Evolutionary conservation across 164 flowering plant species (phyloP), one percentile per base, ranked within the genome.

Genomic region (Kalanchoe fedtschenkoi): DNA sequence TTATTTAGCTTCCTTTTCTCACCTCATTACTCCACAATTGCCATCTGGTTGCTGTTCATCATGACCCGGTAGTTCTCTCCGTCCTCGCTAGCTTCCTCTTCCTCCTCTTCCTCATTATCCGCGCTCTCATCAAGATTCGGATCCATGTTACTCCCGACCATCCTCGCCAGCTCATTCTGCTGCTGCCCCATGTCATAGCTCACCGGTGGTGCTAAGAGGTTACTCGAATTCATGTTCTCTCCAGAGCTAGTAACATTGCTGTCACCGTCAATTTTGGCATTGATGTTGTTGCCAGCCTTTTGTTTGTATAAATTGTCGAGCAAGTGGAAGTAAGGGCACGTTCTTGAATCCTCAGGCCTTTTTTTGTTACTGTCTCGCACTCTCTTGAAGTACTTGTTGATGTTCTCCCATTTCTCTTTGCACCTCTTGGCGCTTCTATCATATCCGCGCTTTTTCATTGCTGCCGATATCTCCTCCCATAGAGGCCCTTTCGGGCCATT

Each of bases 351-450:
- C 34, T 69, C 78, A 9, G 81, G 78, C 61, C 84, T 69, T 63
- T 61, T 78, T 74, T 78, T 83, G 58, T 74, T 79, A 72, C 78
- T 83, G 2, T 81, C 87, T 60, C 76, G 81, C 11, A 85, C 80
- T 61, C 73, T 83, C 73, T 72, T 85, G 74, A 69, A 85, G 76
- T 85, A 85, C 70, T 85, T 85, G 79, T 85, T 85, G 54, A 85
- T 85, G 61, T 85, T 85, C 65, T 84, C 89, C 89, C 89, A 82
- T 65, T 84, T 84, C 76, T 84, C 89, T 65, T 84, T 84, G 61
- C 89, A 84, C 60, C 82, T 73, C 75, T 79, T 84, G 1, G 90
- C 75, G 33, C 70, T 82, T 38, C 90, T 47, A 11, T 79, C 66
- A 68, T 79, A 80, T 2, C 90, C 90, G 30, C 76, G 68, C 44